A percentile compares a stretch with the other conserved stretches of the same genome.
These are phyloP conservation scores for Tephrocybe sp. DNA, from an alignment of 768 basidiomycete species.

Conservation along the genomic window DNA sequence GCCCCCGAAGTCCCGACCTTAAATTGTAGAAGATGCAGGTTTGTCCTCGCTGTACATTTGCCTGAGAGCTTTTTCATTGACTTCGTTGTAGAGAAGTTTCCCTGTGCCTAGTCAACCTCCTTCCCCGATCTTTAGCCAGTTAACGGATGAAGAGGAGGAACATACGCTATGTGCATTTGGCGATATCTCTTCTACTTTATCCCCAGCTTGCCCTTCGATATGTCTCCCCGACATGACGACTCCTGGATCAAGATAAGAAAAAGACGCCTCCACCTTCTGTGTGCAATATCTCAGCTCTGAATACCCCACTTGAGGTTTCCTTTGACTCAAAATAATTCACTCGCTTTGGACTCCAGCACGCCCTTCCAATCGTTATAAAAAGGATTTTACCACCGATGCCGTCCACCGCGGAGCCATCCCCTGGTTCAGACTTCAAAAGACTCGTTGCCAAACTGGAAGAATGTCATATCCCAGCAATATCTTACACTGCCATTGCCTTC, in stretches of 20 bases:
- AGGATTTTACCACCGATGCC: conserved; percentile 24
- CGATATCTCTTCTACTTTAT: conserved; percentile 41
- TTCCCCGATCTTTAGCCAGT: too few relatives aligned
- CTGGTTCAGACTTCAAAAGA: conserved; percentile 20
- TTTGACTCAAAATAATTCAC: neutral
- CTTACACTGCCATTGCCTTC: neutral
- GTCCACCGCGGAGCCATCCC: conserved; percentile 14
- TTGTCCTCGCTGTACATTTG: too few relatives aligned
- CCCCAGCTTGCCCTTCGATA: conserved; percentile 26
- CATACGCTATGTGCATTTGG: conserved; percentile 44
- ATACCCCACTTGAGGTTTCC: neutral
- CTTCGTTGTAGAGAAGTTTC: too few relatives aligned
- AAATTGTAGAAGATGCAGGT: too few relatives aligned
- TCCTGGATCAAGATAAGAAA: conserved; percentile 7
- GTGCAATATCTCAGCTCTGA: neutral
- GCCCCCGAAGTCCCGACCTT: too few relatives aligned
- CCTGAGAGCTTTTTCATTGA: too few relatives aligned
- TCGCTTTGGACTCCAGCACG: conserved; percentile 9
- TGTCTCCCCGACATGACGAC: conserved; percentile 20
- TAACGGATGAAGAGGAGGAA: conserved; percentile 36
- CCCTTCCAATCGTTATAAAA: conserved; percentile 21
- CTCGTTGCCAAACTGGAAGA: conserved; percentile 16
- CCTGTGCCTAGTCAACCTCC: too few relatives aligned
- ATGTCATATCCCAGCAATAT: conserved; percentile 5
- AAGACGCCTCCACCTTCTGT: conserved; percentile 5